phyloP scores from a whole-genome alignment of 2,329 filamentous ascomycete species.

The Aspergillus aculeatinus region DNA sequence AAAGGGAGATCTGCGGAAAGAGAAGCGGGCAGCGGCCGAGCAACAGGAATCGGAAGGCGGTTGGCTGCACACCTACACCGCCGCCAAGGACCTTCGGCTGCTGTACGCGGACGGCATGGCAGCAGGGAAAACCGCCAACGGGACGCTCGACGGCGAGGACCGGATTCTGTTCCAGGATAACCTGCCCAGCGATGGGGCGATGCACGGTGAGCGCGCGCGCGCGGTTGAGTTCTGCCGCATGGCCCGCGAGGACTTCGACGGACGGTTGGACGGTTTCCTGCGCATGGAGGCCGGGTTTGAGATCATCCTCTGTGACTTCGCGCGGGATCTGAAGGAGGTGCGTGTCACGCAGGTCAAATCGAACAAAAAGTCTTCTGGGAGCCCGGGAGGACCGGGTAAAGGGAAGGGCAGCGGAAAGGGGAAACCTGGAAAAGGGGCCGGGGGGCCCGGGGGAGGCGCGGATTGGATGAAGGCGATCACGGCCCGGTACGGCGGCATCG shows the following conservation, averaged over 20 bases:
- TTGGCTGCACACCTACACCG: constrained; percentile 66
- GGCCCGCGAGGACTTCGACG: constrained; percentile 50
- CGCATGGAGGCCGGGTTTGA: constrained; percentile 71
- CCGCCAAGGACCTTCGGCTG: constrained; percentile 57
- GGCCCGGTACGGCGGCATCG: constrained; percentile 33
- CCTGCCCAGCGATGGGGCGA: constrained; percentile 8
- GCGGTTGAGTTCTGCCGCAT: constrained; percentile 59
- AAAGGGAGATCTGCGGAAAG: neutral
- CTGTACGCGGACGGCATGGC: constrained; percentile 71
- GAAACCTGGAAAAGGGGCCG: neutral
- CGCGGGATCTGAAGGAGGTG: constrained; percentile 38
- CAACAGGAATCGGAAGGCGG: constrained; percentile 38
- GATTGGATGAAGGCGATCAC: constrained; percentile 27
- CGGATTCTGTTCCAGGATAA: constrained; percentile 53
- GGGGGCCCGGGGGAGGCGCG: neutral
- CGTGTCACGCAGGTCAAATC: constrained; percentile 32
- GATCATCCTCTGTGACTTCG: constrained; percentile 67
- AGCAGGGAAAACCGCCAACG: constrained; percentile 63
- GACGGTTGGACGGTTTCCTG: constrained; percentile 60
- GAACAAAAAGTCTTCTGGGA: neutral
- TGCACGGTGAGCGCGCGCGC: constrained; percentile 49
- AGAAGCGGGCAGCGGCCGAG: neutral
- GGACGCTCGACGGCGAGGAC: constrained; percentile 69
- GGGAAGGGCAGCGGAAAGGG: neutral
- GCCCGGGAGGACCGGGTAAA: neutral